These are phyloP conservation scores for Hibiscus tridactylites DNA, from an alignment of 345 rosid species.

Conservation along the genomic window DNA sequence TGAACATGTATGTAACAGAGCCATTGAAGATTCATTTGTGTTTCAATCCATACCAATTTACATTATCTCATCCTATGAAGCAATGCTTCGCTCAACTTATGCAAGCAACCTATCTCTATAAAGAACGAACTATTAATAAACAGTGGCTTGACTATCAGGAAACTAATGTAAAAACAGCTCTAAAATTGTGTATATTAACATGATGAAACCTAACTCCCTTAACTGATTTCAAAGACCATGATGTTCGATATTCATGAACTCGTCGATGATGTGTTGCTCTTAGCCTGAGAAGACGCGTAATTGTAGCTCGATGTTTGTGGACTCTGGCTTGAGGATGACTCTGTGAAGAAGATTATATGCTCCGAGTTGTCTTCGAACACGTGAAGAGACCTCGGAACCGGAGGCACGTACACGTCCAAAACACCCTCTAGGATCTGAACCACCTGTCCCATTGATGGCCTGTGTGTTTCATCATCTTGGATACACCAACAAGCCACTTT, in stretches of 20 bases:
- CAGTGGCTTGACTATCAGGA: background rate
- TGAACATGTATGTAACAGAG: background rate
- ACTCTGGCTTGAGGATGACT: conserved; percentile 35
- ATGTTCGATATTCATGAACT: background rate
- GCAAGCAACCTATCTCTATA: background rate
- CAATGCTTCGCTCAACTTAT: background rate
- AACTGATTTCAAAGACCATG: background rate
- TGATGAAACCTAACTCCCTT: background rate
- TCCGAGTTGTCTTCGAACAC: conserved; percentile 30
- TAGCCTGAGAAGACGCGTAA: conserved; percentile 23
- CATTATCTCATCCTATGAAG: background rate
- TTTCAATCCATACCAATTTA: background rate
- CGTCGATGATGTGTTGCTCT: conserved; percentile 17
- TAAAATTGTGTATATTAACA: background rate
- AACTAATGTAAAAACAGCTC: background rate
- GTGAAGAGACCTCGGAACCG: conserved; percentile 54
- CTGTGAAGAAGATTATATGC: conserved; percentile 35
- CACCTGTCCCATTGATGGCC: conserved; percentile 77
- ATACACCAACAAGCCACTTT: conserved; percentile 81
- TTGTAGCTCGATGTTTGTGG: conserved; percentile 23
- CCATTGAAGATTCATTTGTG: too few relatives aligned
- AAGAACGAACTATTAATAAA: background rate
- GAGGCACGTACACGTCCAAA: conserved; percentile 48
- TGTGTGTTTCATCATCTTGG: conserved; percentile 66
- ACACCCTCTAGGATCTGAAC: conserved; percentile 84